Base-by-base conservation (phyloP, 2,329 filamentous ascomycete genomes). In the Aspergillus clavatus region DNA sequence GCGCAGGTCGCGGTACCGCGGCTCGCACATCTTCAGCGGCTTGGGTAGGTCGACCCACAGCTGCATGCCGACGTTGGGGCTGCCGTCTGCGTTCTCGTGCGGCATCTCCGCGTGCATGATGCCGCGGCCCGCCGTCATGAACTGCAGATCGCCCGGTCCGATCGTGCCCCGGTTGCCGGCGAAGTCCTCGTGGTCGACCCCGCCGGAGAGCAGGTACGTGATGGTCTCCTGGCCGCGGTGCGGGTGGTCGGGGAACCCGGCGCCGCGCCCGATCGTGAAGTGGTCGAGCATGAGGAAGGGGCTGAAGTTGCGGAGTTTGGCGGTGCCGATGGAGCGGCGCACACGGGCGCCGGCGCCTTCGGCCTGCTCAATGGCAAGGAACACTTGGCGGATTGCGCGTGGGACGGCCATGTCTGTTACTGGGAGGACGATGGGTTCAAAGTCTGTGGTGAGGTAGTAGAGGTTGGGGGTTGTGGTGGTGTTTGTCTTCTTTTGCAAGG, bases 31-130 rank as follows among this genome's bases (percentile, higher is more conserved):
- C 76, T 97, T 97, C 43, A 96, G 76, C 28, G 84, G 69, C 60
- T 81, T 72, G 5, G 93, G 91, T 8, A 97, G 73, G 65, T 97
- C 91, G 38, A 97, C 90, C 91, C 93, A 97, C 18, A 97, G 77
- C 73, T 97, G 93, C 71, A 97, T 80, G 26, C 91, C 91, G 43
- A 94, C 78, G 66, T 90, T 95, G 47, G 84, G 74, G 45, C 75
- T 80, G 40, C 87, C 87, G 63, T 93, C 87, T 1, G 76, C 66
- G 63, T 89, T 88, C 61, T 87, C 81, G 43, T 81, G 79, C 7
- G 91, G 91, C 89, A 97, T 96, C 71, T 97, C 91, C 28, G 90
- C 88, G 68, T 97, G 93, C 68, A 96, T 86, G 59, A 97, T 94
- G 33, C 91, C 91, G 16, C 79, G 76, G 3, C 91, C 91, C 1